A percentile compares a stretch with the other conserved stretches of the same genome.
phyloP scores from a whole-genome alignment of 805 yeast genomes.

The Metschnikowia dekortorum region DNA sequence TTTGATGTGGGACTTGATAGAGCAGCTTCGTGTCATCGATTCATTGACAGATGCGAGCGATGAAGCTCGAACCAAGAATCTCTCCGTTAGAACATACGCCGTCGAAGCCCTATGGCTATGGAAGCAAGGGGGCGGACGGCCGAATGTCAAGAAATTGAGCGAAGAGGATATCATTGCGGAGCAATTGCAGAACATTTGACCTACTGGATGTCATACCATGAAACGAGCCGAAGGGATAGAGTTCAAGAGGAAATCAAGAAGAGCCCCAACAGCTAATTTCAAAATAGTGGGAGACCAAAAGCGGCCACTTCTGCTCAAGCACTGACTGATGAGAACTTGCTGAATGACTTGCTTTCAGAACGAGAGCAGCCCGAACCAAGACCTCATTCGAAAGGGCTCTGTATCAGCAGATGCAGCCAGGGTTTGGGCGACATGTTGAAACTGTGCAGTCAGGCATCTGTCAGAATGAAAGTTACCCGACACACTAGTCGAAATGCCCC shows the following conservation, averaged over 20 bases:
- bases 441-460: not conserved
- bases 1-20: conserved; percentile 68
- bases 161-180: conserved; percentile 27
- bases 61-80: conserved; percentile 55
- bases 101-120: conserved; percentile 89
- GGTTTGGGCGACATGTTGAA: not conserved
- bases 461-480: not conserved
- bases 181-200: conserved; percentile 15
- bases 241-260: not conserved
- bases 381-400: not conserved
- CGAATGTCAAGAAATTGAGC: conserved; percentile 10
- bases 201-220: conserved; percentile 9
- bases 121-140: conserved; percentile 51
- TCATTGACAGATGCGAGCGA: conserved; percentile 65
- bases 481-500: not conserved
- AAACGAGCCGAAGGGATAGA: not conserved
- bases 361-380: conserved; percentile 5
- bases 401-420: not conserved
- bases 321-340: not conserved
- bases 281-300: conserved; percentile 1
- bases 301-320: conserved; percentile 1
- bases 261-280: not conserved
- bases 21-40: conserved; percentile 58
- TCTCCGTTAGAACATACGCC: conserved; percentile 79
- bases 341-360: conserved; percentile 7